phyloP scores from a whole-genome alignment of 129 eudicot genomes.

The Deinandra increscens region DNA sequence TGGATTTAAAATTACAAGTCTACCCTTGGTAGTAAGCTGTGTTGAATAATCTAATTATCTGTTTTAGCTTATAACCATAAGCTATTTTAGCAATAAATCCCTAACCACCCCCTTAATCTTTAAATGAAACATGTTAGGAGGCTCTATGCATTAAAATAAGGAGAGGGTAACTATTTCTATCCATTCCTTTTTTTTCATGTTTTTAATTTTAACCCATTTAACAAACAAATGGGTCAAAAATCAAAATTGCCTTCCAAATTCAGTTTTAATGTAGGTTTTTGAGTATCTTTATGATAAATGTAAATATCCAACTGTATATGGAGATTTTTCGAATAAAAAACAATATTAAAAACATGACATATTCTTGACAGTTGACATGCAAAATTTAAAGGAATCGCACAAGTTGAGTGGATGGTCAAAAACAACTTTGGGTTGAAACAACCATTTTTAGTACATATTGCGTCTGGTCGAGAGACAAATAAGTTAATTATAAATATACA shows the following conservation, averaged over 20 bases:
- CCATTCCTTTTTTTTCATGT: neutral
- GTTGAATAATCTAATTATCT: neutral
- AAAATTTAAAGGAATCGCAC: no score
- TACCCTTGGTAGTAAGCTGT: neutral
- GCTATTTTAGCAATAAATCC: neutral
- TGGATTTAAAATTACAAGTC: neutral
- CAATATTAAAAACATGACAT: no score
- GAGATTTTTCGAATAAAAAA: no score
- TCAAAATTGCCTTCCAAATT: slow-evolving; percentile 5
- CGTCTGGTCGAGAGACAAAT: no score
- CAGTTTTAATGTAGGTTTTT: neutral
- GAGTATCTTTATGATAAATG: neutral
- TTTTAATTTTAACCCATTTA: neutral
- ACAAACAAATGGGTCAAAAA: slow-evolving; percentile 4
- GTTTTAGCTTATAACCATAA: neutral
- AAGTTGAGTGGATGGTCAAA: no score
- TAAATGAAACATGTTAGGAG: neutral
- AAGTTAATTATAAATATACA: no score
- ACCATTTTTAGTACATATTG: no score
- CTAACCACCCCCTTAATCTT: no score
- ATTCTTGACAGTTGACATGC: no score
- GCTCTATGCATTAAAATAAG: neutral
- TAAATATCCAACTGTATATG: slow-evolving; percentile 52
- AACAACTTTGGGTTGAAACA: no score
- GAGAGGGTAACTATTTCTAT: neutral